Percentiles rank a stretch among this genome's conserved stretches.
Conservation (phyloP, 169 alveolate species). For the Cryptosporidium baileyi region DNA sequence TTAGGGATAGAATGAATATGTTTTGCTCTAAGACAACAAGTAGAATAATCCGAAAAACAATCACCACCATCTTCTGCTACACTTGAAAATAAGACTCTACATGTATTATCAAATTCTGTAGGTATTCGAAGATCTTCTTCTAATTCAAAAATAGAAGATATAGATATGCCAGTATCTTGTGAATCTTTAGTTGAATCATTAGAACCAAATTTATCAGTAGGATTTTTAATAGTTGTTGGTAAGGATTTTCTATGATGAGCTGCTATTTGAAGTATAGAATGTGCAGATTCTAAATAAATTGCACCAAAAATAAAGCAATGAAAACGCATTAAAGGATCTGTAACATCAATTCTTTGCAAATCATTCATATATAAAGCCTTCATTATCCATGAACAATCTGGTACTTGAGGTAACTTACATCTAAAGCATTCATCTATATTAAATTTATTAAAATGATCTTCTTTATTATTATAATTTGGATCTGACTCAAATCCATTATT, state of each 20-base stretch:
- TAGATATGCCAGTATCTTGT: not conserved
- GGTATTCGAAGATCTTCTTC: constrained; percentile 37
- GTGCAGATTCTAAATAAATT: constrained; percentile 63
- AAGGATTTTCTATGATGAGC: constrained; percentile 58
- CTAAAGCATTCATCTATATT: constrained; percentile 31
- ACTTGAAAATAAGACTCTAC: constrained; percentile 78
- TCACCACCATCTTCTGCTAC: constrained; percentile 77
- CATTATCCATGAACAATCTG: constrained; percentile 75
- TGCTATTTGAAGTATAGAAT: constrained; percentile 63
- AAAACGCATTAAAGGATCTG: constrained; percentile 80
- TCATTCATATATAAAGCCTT: constrained; percentile 82
- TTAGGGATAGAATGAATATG: constrained; percentile 77
- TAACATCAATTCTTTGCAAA: constrained; percentile 79
- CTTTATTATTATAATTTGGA: not conserved
- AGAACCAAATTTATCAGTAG: not conserved
- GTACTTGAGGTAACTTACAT: constrained; percentile 75
- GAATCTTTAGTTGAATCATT: not conserved
- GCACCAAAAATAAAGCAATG: constrained; percentile 80
- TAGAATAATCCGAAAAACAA: constrained; percentile 72
- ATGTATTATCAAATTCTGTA: constrained; percentile 76
- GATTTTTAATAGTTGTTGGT: not conserved
- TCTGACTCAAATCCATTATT: not conserved
- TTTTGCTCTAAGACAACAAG: constrained; percentile 69
- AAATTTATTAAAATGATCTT: not conserved
- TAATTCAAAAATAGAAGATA: constrained; percentile 41